Evolutionary conservation across 768 basidiomycete species (phyloP), one percentile per base, ranked within the genome.

Genomic region (Tephrocybe sp.): DNA sequence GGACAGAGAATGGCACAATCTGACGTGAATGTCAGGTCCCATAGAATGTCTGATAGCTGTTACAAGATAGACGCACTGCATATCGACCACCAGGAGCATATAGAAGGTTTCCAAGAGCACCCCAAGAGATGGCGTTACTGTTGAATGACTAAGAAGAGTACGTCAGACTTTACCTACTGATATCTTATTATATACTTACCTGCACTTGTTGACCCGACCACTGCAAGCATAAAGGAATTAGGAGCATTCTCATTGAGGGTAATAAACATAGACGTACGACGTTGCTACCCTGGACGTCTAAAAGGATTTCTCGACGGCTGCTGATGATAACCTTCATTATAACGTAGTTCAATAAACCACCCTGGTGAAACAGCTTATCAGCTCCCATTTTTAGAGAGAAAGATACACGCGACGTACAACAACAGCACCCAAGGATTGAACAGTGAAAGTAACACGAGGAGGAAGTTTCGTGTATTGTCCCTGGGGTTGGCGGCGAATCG

Each of bases 401-500:
- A n/a, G n/a, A n/a, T n/a, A n/a, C n/a, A n/a, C n/a, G n/a, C 19
- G 11, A 57, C 72, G 52, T 45, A 78, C 83, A 27, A 85, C 65
- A 36, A 86, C 63, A 5, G 81, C 78, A 1, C 84, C 83, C 39
- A 75, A 45, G 25, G 69, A 72, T 58, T 84, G 83, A 6, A 80
- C 79, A 16, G 74, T 70, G 63, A 86, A 85, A 2, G 83, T 79
- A 27, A 76, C 76, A 8, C 82, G 79, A 38, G 84, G 84, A 30
- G 83, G 80, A 34, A 86, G 72, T 65, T 85, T 85, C 19, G 75
- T 73, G 57, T 75, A 69, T 59, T 74, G 73, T 27, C 68, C 71
- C 60, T 63, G 33, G 6, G 11, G 12, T 1, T 6, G 33, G n/a
- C n/a, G n/a, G 13, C 2, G 33, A 30, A 30, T 16, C 18, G 16